Percentiles rank a stretch among this genome's conserved stretches.
Conservation (phyloP, 2,329 filamentous ascomycete genomes). For the Talaromyces pinophilus region DNA sequence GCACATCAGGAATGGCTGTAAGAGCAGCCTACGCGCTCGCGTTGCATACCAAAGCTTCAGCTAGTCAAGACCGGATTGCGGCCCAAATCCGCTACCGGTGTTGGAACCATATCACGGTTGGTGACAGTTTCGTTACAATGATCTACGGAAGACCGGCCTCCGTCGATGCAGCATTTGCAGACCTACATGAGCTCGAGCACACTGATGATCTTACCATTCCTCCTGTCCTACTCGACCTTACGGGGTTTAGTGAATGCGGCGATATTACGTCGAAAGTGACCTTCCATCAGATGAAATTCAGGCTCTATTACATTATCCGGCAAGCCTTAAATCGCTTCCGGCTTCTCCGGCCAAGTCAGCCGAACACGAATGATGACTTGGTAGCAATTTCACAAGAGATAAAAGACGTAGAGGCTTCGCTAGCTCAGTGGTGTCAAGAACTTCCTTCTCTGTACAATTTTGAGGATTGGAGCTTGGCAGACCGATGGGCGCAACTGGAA, state of each 20-base stretch:
- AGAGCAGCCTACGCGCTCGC: constrained; percentile 28
- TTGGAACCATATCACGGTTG: constrained; percentile 35
- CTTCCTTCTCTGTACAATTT: not conserved
- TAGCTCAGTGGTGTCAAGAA: not conserved
- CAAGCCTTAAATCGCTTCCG: constrained; percentile 32
- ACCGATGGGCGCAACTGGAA: not conserved
- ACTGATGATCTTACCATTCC: constrained; percentile 11
- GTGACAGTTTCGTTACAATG: constrained; percentile 34
- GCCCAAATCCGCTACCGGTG: constrained; percentile 34
- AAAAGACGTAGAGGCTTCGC: not conserved
- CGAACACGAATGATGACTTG: constrained; percentile 19
- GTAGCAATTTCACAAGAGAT: constrained; percentile 19
- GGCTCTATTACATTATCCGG: constrained; percentile 33
- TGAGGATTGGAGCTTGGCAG: not conserved
- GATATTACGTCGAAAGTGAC: constrained; percentile 25
- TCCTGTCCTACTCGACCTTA: not conserved
- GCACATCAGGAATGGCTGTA: constrained; percentile 27
- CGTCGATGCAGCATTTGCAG: constrained; percentile 30
- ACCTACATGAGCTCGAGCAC: constrained; percentile 28
- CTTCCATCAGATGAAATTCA: constrained; percentile 33
- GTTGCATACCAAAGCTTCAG: not conserved
- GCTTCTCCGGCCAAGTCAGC: constrained; percentile 26
- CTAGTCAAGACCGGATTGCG: constrained; percentile 13
- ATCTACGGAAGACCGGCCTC: constrained; percentile 35
- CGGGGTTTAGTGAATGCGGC: not conserved